Conservation (phyloP, 1,284 basidiomycete species). For the Inonotus hispidus region DNA sequence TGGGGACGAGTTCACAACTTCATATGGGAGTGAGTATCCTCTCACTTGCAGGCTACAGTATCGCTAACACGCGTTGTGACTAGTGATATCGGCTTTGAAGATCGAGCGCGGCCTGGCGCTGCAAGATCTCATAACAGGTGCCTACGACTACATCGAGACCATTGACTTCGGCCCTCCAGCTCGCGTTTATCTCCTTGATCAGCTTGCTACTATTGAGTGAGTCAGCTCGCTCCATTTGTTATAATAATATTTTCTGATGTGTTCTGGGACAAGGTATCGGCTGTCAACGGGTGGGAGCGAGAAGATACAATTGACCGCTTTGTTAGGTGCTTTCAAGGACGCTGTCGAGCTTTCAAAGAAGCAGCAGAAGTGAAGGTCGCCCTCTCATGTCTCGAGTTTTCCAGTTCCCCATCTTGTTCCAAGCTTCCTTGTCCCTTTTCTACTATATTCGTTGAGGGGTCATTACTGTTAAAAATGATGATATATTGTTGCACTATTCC, state of each 20-base stretch:
- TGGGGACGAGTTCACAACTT: slow-evolving; percentile 91
- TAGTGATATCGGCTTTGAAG: slow-evolving; percentile 86
- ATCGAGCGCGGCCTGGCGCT: slow-evolving; percentile 90
- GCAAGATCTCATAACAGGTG: slow-evolving; percentile 91
- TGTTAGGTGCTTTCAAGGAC: slow-evolving; percentile 92
- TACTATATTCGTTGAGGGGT: no score
- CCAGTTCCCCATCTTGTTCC: no score
- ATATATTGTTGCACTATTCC: no score
- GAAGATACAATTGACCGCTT: slow-evolving; percentile 89
- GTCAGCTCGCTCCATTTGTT: slow-evolving; percentile 26
- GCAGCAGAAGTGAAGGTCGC: background rate
- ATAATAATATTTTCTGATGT: slow-evolving; percentile 10
- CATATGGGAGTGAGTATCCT: slow-evolving; percentile 69
- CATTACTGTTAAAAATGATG: no score
- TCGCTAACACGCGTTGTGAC: background rate
- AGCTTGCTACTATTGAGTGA: slow-evolving; percentile 86
- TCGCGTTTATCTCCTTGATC: slow-evolving; percentile 89
- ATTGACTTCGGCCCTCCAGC: slow-evolving; percentile 83
- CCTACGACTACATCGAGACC: slow-evolving; percentile 86
- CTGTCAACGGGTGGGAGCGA: slow-evolving; percentile 91
- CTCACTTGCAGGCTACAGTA: slow-evolving; percentile 1
- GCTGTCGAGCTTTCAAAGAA: slow-evolving; percentile 68
- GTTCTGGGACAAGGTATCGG: slow-evolving; percentile 61
- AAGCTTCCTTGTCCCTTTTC: no score
- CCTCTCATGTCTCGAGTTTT: no score